phyloP scores from a whole-genome alignment of 768 basidiomycete species.

The Termitomyces sp. region DNA sequence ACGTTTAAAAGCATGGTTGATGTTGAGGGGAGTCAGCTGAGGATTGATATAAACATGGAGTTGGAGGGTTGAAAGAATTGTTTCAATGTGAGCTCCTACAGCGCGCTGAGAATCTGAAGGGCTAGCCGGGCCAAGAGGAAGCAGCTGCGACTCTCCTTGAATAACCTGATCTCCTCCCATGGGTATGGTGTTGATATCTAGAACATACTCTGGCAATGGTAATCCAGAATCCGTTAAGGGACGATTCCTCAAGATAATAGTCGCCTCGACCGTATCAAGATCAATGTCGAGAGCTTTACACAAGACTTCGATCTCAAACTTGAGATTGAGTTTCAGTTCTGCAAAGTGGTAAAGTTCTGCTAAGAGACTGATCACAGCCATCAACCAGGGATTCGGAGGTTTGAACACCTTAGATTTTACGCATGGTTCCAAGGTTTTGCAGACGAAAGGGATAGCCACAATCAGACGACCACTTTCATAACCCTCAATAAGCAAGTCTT shows the following conservation, averaged over 20 bases:
- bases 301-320: conserved; percentile 97
- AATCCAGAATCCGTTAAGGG: conserved; percentile 60
- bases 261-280: conserved; percentile 78
- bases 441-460: conserved; percentile 96
- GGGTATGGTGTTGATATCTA: conserved; percentile 74
- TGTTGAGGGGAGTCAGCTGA: conserved; percentile 68
- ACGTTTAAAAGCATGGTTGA: conserved; percentile 82
- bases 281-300: conserved; percentile 90
- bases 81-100: conserved; percentile 75
- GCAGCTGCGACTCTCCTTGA: conserved; percentile 56
- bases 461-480: conserved; percentile 88
- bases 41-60: conserved; percentile 73
- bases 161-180: conserved; percentile 64
- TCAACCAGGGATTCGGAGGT: conserved; percentile 97
- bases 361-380: conserved; percentile 89
- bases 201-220: conserved; percentile 71
- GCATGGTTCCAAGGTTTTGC: conserved; percentile 92
- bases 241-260: conserved; percentile 75
- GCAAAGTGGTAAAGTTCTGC: conserved; percentile 97
- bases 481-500: conserved; percentile 94
- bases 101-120: conserved; percentile 62
- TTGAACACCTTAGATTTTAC: conserved; percentile 88
- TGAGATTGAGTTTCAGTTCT: conserved; percentile 92
- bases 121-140: conserved; percentile 55
- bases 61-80: conserved; percentile 65